Evolutionary conservation across 768 basidiomycete genomes (phyloP), one percentile per base, ranked within the genome.

Genomic region (Leucosporidium creatinivorum): DNA sequence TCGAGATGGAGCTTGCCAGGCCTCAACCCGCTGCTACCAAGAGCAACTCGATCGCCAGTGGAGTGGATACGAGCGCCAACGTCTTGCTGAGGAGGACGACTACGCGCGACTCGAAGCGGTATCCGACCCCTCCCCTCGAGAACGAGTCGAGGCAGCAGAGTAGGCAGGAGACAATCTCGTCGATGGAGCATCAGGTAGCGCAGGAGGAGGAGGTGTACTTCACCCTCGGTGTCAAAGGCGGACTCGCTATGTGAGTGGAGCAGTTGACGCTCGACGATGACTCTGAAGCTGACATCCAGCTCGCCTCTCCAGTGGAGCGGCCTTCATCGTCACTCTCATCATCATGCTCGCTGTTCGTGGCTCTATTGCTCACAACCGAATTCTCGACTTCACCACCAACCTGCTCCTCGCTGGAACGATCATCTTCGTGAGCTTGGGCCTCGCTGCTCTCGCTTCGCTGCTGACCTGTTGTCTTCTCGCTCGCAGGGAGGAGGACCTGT

Each of bases 401-500:
- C 48, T 61, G 0, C 7, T 50, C 3, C 59, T 61, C 23, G 59
- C 59, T 19, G 59, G 63, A n/a, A 64, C 63, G 18, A 58, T 64
- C 56, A 64, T 64, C n/a, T 64, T 64, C n/a, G 63, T 63, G 55
- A 28, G 62, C 21, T 12, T 26, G 13, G 21, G 44, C n/a, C 30
- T 25, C 47, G 18, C 10, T 59, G n/a, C 17, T 56, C 21, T 23
- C 10, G 9, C 19, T 44, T n/a, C 55, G 13, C 26, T 36, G 23
- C 49, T 50, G 39, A 25, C 39, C 15, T 13, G 15, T 44, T 44
- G 10, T 44, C n/a, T n/a, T n/a, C n/a, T n/a, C n/a, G n/a, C n/a
- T n/a, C n/a, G 15, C 21, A 83, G 64, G 83, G 76, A 15, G 84
- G 84, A 18, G 84, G 84, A 49, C 84, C 84, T 1, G 84, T 85